Evolutionary conservation across 495 filamentous ascomycete species (phyloP), one percentile per base, ranked within the genome.

Genomic region (Podospora tetraspora): DNA sequence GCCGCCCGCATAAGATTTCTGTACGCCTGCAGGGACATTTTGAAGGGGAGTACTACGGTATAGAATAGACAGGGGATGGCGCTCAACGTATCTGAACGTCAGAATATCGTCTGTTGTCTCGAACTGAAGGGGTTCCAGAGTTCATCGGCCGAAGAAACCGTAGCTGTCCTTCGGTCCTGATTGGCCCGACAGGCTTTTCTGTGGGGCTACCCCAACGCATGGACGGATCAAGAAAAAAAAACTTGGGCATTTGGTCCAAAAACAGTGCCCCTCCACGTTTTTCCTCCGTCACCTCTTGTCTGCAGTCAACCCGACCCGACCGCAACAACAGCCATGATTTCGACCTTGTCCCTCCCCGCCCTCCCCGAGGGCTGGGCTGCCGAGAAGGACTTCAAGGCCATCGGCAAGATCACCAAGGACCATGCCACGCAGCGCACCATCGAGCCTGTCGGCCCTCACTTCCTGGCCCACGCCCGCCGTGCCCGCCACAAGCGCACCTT

Each of bases 401-500:
- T 94, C 65, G 89, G 88, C 72, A 80, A 83, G 64, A 79, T 94
- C 67, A 90, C 89, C 62, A 72, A 78, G 61, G 82, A 79, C 29
- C 81, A 83, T 56, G 85, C 92, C 23, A 90, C 86, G 25, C 87
- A 92, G 81, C 89, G 93, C 67, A 93, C 90, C 69, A 85, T 99
- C 72, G 96, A 98, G 84, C 93, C 95, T 61, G 91, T 97, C 70
- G 95, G 95, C 70, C 94, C 94, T 77, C 91, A 97, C 83, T 99
- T 97, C 85, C 89, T 99, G 58, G 96, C 95, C 69, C 93, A 98
- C 80, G 95, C 95, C 72, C 92, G 95, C 79, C 88, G 95, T 76
- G 93, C 94, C 79, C 92, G 94, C 69, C 95, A 99, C 83, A 88
- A 94, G 82, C 92, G 95, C 73, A 98, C 95, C 66, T 98, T 99